phyloP scores from a whole-genome alignment of 2,329 filamentous ascomycete genomes.

The Penicillium decumbens region DNA sequence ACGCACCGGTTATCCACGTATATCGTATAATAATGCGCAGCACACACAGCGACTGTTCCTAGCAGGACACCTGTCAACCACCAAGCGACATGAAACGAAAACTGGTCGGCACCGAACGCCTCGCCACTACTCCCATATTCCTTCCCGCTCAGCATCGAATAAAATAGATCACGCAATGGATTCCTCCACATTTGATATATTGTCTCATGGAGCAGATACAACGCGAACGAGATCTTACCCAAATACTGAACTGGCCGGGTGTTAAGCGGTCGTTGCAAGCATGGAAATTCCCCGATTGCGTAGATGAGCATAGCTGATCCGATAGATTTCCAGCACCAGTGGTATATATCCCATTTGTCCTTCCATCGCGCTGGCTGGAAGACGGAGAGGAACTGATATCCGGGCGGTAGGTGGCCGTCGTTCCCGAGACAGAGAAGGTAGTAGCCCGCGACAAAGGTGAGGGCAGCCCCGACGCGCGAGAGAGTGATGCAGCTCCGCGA shows the following conservation, averaged over 20 bases:
- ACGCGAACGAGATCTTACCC: slow-evolving; percentile 27
- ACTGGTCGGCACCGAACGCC: slow-evolving; percentile 2
- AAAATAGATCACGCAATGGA: slow-evolving; percentile 12
- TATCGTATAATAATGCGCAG: slow-evolving; percentile 17
- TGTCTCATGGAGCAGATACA: slow-evolving; percentile 27
- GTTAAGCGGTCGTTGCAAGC: slow-evolving; percentile 18
- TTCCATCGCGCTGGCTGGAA: slow-evolving; percentile 17
- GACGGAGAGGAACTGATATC: slow-evolving; percentile 14
- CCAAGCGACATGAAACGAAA: slow-evolving; percentile 17
- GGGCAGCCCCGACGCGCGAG: slow-evolving; percentile 1
- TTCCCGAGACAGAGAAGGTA: slow-evolving; percentile 22
- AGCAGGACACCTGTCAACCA: slow-evolving; percentile 14
- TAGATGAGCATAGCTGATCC: slow-evolving; percentile 17
- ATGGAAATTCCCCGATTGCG: slow-evolving; percentile 12
- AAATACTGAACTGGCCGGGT: slow-evolving; percentile 23
- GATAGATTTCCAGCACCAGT: slow-evolving; percentile 18
- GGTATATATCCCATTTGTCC: slow-evolving; percentile 18
- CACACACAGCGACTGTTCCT: slow-evolving; percentile 8
- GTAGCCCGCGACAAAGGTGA: slow-evolving; percentile 12
- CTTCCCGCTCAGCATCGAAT: slow-evolving; percentile 7
- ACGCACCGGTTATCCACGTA: slow-evolving; percentile 22
- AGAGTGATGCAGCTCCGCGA: background rate
- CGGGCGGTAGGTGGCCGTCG: slow-evolving; percentile 17
- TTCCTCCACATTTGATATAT: slow-evolving; percentile 18
- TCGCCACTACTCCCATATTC: slow-evolving; percentile 13